Conservation (phyloP, 495 filamentous ascomycete genomes). For the Hypoxylon lienhwacheense region DNA sequence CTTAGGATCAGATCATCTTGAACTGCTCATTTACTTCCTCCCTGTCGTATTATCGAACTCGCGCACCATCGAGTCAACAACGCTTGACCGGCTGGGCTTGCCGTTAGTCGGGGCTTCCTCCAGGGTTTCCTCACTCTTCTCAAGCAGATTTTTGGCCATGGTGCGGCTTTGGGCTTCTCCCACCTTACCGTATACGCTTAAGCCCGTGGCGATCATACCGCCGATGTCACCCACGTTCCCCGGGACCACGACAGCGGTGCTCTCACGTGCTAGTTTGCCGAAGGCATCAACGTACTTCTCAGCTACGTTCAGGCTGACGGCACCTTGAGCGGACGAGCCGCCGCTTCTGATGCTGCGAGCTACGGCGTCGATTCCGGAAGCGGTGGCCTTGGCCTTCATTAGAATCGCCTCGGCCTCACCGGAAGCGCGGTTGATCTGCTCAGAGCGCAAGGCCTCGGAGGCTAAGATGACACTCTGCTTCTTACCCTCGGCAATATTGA, state of each 20-base stretch:
- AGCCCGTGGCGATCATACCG: conserved; percentile 93
- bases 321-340: conserved; percentile 72
- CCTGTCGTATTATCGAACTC: conserved; percentile 41
- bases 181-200: conserved; percentile 95
- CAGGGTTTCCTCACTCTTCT: conserved; percentile 28
- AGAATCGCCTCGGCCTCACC: conserved; percentile 95
- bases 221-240: conserved; percentile 97
- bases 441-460: conserved; percentile 84
- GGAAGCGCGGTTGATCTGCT: conserved; percentile 86
- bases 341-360: conserved; percentile 70
- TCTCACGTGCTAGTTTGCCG: conserved; percentile 85
- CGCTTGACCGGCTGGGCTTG: conserved; percentile 35
- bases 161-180: conserved; percentile 76
- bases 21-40: conserved; percentile 13
- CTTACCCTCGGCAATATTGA: conserved; percentile 96
- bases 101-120: conserved; percentile 25
- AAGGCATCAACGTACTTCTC: conserved; percentile 99
- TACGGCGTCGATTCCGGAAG: conserved; percentile 83
- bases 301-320: conserved; percentile 82
- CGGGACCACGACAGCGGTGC: conserved; percentile 90
- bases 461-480: conserved; percentile 96
- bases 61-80: conserved; percentile 42
- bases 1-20: not conserved
- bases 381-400: conserved; percentile 82
- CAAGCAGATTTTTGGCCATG: conserved; percentile 57